Conservation (phyloP, 2,329 filamentous ascomycete genomes). For the Acarospora socialis region DNA sequence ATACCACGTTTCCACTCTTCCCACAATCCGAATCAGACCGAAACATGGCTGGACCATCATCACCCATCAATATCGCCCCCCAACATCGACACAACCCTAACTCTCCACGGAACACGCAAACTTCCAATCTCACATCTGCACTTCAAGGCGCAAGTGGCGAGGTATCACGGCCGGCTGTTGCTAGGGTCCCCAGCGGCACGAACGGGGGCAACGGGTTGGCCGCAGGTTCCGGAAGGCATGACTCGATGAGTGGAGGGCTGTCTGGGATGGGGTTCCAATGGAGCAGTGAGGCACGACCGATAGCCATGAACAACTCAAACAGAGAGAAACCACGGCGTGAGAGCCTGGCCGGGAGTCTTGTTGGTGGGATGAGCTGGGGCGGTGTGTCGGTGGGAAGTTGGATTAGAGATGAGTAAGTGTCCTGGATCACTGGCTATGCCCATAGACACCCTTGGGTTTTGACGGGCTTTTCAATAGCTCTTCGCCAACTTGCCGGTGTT, state of each 20-base stretch:
- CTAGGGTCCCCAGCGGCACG: conserved; percentile 29
- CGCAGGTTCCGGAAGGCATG: conserved; percentile 33
- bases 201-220: conserved; percentile 26
- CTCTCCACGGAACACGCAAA: conserved; percentile 44
- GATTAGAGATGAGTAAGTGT: conserved; percentile 90
- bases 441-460: conserved; percentile 8
- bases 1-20: conserved; percentile 27
- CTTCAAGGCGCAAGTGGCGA: conserved; percentile 37
- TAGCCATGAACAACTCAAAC: conserved; percentile 39
- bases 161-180: conserved; percentile 27
- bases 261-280: conserved; percentile 35
- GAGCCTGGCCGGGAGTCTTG: conserved; percentile 46
- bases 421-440: conserved; percentile 17
- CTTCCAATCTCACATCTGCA: conserved; percentile 49
- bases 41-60: conserved; percentile 39
- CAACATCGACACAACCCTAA: conserved; percentile 40
- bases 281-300: conserved; percentile 44
- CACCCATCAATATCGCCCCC: conserved; percentile 46
- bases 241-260: conserved; percentile 37
- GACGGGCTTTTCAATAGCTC: too few relatives aligned
- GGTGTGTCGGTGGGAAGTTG: conserved; percentile 92
- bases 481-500: conserved; percentile 10
- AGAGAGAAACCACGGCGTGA: conserved; percentile 41
- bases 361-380: conserved; percentile 89
- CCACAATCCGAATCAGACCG: conserved; percentile 18